These are phyloP conservation scores for Pichia phayaonensis DNA, from an alignment of 805 yeast genomes.

Conservation along the genomic window DNA sequence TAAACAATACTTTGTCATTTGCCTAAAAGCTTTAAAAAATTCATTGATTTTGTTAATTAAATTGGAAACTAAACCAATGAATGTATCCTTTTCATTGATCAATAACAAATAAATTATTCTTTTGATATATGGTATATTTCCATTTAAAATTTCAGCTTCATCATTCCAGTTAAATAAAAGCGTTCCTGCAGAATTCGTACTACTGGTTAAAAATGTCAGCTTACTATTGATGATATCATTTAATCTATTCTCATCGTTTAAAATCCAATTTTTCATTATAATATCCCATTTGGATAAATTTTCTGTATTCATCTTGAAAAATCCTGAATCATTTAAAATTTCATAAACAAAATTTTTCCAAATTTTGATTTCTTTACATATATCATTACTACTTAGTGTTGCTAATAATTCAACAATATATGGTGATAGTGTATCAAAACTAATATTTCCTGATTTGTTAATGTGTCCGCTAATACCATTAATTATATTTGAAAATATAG, in stretches of 20 bases:
- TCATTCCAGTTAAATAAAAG: conserved; percentile 36
- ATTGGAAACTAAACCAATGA: conserved; percentile 42
- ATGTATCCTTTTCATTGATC: conserved; percentile 53
- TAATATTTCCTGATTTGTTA: conserved; percentile 33
- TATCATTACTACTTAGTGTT: conserved; percentile 28
- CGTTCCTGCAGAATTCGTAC: conserved; percentile 34
- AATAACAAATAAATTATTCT: conserved; percentile 59
- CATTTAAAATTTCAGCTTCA: conserved; percentile 28
- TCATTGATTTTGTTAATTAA: conserved; percentile 30
- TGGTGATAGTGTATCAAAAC: conserved; percentile 30
- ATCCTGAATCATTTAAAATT: conserved; percentile 49
- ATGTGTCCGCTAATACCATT: conserved; percentile 47
- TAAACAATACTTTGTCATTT: conserved; percentile 15
- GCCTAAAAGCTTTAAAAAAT: conserved; percentile 24
- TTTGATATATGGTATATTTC: conserved; percentile 30
- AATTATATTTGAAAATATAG: conserved; percentile 44
- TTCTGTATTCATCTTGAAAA: conserved; percentile 36
- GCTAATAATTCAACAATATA: conserved; percentile 37
- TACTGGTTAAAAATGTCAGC: conserved; percentile 35
- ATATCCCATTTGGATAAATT: conserved; percentile 41
- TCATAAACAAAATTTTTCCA: conserved; percentile 68
- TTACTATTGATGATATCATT: conserved; percentile 41
- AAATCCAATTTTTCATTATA: conserved; percentile 56
- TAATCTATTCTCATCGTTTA: conserved; percentile 52
- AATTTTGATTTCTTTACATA: conserved; percentile 33